Evolutionary conservation across 345 rosid species (phyloP), one percentile per base, ranked within the genome.

Genomic region (Aquilaria sinensis): DNA sequence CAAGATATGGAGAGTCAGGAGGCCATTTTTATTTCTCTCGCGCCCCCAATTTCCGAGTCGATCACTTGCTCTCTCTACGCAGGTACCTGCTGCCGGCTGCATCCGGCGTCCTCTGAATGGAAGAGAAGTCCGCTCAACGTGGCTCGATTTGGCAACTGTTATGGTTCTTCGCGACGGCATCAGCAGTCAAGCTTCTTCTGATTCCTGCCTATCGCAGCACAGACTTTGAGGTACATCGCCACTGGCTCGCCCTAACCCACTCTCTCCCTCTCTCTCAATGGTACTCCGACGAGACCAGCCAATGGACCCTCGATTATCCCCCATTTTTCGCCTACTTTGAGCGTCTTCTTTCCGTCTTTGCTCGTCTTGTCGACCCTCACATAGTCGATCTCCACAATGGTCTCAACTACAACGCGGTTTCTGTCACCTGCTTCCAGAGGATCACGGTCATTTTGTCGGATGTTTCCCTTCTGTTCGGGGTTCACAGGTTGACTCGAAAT

Each of bases 221-320:
- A 0, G 97, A 94, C 70, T 87, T 94, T 66, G 97, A 94, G 62
- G 99, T 90, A 51, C 99, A 94, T 72, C 90, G 97, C 56, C 85
- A 94, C 70, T 94, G 99, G 99, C 83, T 94, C 2, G 95, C 97
- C 48, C 62, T 94, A 58, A 86, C 99, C 29, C 81, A 74, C 68
- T 80, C 96, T 37, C 91, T 90, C 29, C 96, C 99, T 47, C 83
- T 90, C 67, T 67, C 83, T 10, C 68, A 74, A 65, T 94, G 99
- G 99, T 90, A 90, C 83, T 54, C 75, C 12, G 91, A 90, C 70
- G 87, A 86, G 78, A 86, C 96, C 31, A 90, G 96, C 69, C 85
- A 76, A 53, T 94, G 99, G 96, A 90, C 96, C 51, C 99, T 94
- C 55, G 97, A 94, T 73, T 94, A 94, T 69, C 96, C 96, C 52